Evolutionary conservation across 2,329 filamentous ascomycete genomes (phyloP), one percentile per base, ranked within the genome.

Genomic region (Mycosphaerelloides madeirae): DNA sequence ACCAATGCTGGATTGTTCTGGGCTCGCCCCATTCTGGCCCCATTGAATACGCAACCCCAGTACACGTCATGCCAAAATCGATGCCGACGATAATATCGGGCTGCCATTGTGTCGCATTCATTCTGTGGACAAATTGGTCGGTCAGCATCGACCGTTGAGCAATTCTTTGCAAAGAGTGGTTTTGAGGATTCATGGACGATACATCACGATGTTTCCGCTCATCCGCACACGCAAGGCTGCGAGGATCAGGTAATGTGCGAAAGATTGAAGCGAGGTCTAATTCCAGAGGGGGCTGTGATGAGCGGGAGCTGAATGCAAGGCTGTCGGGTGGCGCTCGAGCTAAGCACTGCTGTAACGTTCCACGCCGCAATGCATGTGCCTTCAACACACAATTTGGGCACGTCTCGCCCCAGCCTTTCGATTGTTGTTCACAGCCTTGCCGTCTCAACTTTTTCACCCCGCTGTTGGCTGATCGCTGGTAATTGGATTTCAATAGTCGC

Each of bases 1-100:
- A n/a, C 55, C 55, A 58, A 13, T 48, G 38, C 29, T 49, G 43
- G 19, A 55, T 56, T 6, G 49, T 41, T 25, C 41, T 56, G 2
- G 48, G 49, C 28, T 47, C 47, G 5, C 29, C 14, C 50, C 52
- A 55, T 7, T 58, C 49, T 14, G 49, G 48, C 7, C 25, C 48
- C 15, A 29, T 31, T 13, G 44, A 51, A 12, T 46, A 55, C 41
- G 50, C 50, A 2, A 50, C 51, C 15, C 45, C 50, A 39, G 46
- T 38, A 19, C 40, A 44, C 2, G 42, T 44, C 42, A 44, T 38
- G 16, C 29, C 36, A 14, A 29, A 34, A n/a, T 32, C 31, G 31
- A 32, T 32, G 15, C 31, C 31, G 15, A 32, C 13, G 5, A 32
- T 16, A n/a, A 32, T 32, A 12, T 32, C 31, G 31, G 31, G 13